Base-by-base conservation (phyloP, 1,139 yeast species). In the Diutina sp. region DNA sequence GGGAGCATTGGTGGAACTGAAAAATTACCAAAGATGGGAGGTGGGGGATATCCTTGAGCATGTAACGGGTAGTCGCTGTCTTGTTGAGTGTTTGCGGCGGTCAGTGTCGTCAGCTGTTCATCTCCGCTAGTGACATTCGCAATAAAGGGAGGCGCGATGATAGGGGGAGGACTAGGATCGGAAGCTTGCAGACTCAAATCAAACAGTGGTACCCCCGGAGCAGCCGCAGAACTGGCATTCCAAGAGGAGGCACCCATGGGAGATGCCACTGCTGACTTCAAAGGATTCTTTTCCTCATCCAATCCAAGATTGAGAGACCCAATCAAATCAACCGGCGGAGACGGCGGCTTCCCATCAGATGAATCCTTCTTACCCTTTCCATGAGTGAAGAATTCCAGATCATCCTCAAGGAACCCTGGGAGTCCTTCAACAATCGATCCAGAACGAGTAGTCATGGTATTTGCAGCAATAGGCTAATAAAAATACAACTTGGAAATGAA, bases 381-480 rank as follows among this genome's bases (percentile, higher is more conserved):
- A 28, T 25, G 51, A n/a, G 35, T 47, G 29, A 50, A 50, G 41
- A 50, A 50, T 11, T 50, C 53, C 44, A 50, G 44, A n/a, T 21
- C 18, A 9, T 50, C 53, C 53, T 50, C 32, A 18, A 50, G 53
- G 16, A 50, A 50, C 14, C 53, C 53, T 11, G 53, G 53, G 16
- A 50, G 53, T 4, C 53, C 53, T 32, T 50, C 53, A 16, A 50
- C 53, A 29, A 50, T 50, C 8, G 53, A 50, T 30, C 53, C 53
- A n/a, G 53, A 50, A 4, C 53, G 53, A 29, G 25, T 50, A 16
- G 53, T 30, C 53, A 50, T 50, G 53, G 44, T 3, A 11, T 6
- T 14, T 7, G 35, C 12, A 47, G n/a, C 18, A 47, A 14, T 30
- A 21, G n/a, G 21, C 16, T 29, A 30, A 16, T 47, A 47, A 29